Evolutionary conservation across 2,329 filamentous ascomycete species (phyloP).

Genomic region (Colletotrichum falcatum): DNA sequence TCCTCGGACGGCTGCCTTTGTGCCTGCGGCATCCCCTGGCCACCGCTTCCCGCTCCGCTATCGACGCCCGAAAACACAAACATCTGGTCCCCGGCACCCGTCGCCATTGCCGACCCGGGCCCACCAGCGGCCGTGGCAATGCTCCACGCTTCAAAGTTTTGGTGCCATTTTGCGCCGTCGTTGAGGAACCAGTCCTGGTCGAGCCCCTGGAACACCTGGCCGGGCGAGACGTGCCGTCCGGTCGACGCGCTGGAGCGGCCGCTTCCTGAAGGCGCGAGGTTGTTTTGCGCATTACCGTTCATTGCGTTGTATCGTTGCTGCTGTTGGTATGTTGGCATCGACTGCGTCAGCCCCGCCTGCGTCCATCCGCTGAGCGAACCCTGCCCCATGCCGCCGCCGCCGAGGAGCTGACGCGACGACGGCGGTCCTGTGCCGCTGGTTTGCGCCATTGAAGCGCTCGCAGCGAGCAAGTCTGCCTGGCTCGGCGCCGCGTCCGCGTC

Average conservation of each 20-base stretch:
- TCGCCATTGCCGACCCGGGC: constrained; percentile 21
- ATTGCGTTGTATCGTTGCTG: constrained; percentile 30
- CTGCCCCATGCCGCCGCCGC: neutral
- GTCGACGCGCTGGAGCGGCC: constrained; percentile 3
- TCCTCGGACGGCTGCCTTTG: constrained; percentile 31
- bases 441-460: constrained; percentile 43
- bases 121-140: constrained; percentile 44
- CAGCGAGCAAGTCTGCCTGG: constrained; percentile 46
- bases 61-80: constrained; percentile 38
- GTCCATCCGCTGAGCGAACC: constrained; percentile 44
- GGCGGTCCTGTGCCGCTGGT: constrained; percentile 42
- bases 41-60: neutral
- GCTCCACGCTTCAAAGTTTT: constrained; percentile 68
- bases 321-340: constrained; percentile 46
- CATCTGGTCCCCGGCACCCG: constrained; percentile 31
- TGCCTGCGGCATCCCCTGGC: constrained; percentile 6
- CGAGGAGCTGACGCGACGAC: constrained; percentile 29
- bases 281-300: constrained; percentile 5
- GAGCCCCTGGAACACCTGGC: constrained; percentile 52
- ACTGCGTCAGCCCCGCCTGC: constrained; percentile 44
- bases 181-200: constrained; percentile 70
- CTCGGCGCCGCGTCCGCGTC: constrained; percentile 44
- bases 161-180: constrained; percentile 69
- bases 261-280: constrained; percentile 1
- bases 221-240: constrained; percentile 47